Conservation (phyloP, 1,139 yeast genomes). For the Meyerozyma guilliermondii region DNA sequence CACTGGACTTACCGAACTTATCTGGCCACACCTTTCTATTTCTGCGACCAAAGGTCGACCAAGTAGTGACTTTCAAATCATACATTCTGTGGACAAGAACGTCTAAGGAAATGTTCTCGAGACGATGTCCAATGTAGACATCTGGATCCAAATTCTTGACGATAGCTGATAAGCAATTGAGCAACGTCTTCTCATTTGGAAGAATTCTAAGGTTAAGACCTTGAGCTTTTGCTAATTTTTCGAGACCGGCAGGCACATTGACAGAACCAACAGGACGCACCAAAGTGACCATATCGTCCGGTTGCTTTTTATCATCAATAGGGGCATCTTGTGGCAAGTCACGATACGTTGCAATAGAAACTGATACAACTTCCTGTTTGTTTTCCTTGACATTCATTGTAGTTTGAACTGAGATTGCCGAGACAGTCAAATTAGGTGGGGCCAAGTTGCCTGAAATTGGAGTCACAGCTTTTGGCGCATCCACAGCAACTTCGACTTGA, state of each 20-base stretch:
- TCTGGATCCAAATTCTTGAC: constrained; percentile 82
- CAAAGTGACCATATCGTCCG: constrained; percentile 58
- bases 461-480: constrained; percentile 43
- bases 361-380: constrained; percentile 83
- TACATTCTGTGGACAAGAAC: constrained; percentile 78
- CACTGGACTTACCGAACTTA: constrained; percentile 47
- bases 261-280: constrained; percentile 67
- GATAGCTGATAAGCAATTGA: constrained; percentile 69
- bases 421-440: constrained; percentile 53
- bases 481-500: constrained; percentile 63
- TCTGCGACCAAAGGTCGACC: constrained; percentile 85
- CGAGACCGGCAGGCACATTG: constrained; percentile 71
- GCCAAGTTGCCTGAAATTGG: constrained; percentile 55
- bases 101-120: constrained; percentile 76
- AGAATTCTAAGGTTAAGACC: constrained; percentile 48
- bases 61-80: constrained; percentile 64
- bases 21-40: constrained; percentile 75
- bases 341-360: constrained; percentile 66
- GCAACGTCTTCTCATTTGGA: constrained; percentile 68
- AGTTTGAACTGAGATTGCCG: constrained; percentile 78
- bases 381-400: constrained; percentile 65
- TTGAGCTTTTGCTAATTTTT: constrained; percentile 49
- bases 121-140: constrained; percentile 79
- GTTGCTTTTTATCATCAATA: constrained; percentile 48
- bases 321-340: constrained; percentile 72